These are phyloP conservation scores for Penicillium sp. DNA, from an alignment of 2,329 filamentous ascomycete genomes.

Conservation along the genomic window DNA sequence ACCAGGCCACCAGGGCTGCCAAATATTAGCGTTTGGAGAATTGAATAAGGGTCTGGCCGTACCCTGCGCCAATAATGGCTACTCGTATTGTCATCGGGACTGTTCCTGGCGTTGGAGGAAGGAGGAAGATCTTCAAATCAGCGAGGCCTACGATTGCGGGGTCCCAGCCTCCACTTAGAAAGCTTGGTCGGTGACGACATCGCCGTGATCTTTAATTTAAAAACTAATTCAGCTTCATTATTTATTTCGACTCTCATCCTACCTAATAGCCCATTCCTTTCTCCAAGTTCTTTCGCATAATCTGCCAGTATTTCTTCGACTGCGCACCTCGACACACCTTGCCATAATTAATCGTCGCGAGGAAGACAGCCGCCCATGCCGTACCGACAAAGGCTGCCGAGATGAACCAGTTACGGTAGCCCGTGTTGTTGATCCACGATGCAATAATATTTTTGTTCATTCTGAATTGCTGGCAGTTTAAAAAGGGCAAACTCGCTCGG, in stretches of 20 bases:
- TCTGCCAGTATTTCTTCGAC: conserved; percentile 12
- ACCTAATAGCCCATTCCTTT: no score
- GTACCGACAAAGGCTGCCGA: conserved; percentile 40
- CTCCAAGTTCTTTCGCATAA: no score
- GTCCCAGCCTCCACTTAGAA: not conserved
- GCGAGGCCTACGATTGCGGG: not conserved
- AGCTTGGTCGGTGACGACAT: not conserved
- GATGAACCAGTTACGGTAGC: conserved; percentile 48
- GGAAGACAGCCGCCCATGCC: conserved; percentile 37
- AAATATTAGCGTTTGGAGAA: not conserved
- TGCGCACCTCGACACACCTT: conserved; percentile 36
- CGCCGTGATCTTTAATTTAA: not conserved
- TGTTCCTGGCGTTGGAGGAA: not conserved
- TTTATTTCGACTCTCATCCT: no score
- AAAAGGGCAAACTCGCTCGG: no score
- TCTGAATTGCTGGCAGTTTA: no score
- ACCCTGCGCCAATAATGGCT: conserved; percentile 13
- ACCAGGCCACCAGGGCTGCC: conserved; percentile 11
- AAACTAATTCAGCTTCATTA: not conserved
- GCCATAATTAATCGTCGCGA: conserved; percentile 41
- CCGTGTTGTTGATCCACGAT: conserved; percentile 45
- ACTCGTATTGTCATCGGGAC: conserved; percentile 6
- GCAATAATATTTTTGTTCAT: no score
- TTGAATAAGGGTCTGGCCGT: not conserved
- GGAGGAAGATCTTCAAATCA: not conserved